A percentile compares a stretch with the other conserved stretches of the same genome.
phyloP scores from a whole-genome alignment of 2,329 filamentous ascomycete genomes.

The Epichloe sp. region DNA sequence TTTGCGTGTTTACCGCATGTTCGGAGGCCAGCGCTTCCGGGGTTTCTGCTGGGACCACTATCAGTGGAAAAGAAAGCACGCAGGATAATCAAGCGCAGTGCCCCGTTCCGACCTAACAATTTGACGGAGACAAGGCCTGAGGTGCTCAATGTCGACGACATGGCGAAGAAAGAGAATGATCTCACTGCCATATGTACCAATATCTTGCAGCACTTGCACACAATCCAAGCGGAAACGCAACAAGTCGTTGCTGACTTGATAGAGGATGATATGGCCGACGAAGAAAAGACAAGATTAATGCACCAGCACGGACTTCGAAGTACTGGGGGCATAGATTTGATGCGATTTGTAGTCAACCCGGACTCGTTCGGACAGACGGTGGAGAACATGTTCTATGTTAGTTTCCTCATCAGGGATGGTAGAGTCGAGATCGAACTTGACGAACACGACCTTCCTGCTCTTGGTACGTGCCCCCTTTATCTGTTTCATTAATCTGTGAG shows the following conservation, averaged over 20 bases:
- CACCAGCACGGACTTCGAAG: slow-evolving; percentile 50
- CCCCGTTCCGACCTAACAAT: slow-evolving; percentile 54
- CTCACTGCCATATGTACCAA: slow-evolving; percentile 65
- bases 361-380: slow-evolving; percentile 85
- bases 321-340: slow-evolving; percentile 61
- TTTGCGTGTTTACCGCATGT: slow-evolving; percentile 63
- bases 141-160: slow-evolving; percentile 60
- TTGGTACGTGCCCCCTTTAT: slow-evolving; percentile 47
- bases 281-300: slow-evolving; percentile 41
- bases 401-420: slow-evolving; percentile 84
- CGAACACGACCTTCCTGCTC: slow-evolving; percentile 58
- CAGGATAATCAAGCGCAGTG: slow-evolving; percentile 55
- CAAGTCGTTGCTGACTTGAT: slow-evolving; percentile 29
- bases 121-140: slow-evolving; percentile 63
- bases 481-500: no score
- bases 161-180: slow-evolving; percentile 66
- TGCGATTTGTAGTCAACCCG: slow-evolving; percentile 85
- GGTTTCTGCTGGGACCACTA: slow-evolving; percentile 78
- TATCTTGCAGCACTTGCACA: slow-evolving; percentile 51
- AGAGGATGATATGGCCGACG: slow-evolving; percentile 32
- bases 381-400: slow-evolving; percentile 94
- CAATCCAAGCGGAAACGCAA: slow-evolving; percentile 34
- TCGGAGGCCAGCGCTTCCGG: slow-evolving; percentile 60
- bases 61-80: slow-evolving; percentile 78
- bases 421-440: slow-evolving; percentile 63